Base-by-base conservation (phyloP, 1,284 basidiomycete genomes). In the Flammula alnicola region DNA sequence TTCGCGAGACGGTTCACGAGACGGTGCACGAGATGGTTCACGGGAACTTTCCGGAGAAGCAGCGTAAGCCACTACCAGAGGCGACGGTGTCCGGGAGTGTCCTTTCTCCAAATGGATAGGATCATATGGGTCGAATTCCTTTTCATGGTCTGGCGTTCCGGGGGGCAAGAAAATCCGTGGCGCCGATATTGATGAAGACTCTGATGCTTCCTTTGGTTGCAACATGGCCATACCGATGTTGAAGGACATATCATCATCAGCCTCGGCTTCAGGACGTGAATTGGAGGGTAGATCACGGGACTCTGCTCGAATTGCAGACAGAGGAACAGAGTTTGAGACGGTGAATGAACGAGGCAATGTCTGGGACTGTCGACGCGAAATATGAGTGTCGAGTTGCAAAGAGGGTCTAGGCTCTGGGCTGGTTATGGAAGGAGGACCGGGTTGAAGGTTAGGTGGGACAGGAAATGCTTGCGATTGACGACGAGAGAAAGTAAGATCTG, bases 71-170 rank as follows among this genome's bases (percentile, higher is more conserved):
- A 39, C 30, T 16, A 50, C 42, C 26, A 47, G 30, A 22, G 52
- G 51, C 5, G 58, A 57, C 16, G 58, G 54, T 10, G 56, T 47
- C 40, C 54, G 50, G 30, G 54, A 51, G 43, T 60, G 54, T 8
- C 48, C 45, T 5, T 33, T 46, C 43, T 59, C 49, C 1, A 63
- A 31, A 44, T 62, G 55, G 27, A 56, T 42, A 14, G 60, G 63
- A 45, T 60, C 60, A 55, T 65, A 65, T 31, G 63, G 63, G 47
- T 65, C 51, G 38, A 61, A 61, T 25, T 62, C 58, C 16, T 49
- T 12, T 27, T 49, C 37, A 8, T 47, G 29, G 14, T 51, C 45
- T 42, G 44, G 38, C 17, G 47, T 44, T 54, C 47, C 52, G 29
- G 50, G 48, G 22, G 56, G 46, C 26, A 55, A 35, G 17, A 45